phyloP scores from a whole-genome alignment of 2,329 filamentous ascomycete species.

The Aureobasidium zeae region DNA sequence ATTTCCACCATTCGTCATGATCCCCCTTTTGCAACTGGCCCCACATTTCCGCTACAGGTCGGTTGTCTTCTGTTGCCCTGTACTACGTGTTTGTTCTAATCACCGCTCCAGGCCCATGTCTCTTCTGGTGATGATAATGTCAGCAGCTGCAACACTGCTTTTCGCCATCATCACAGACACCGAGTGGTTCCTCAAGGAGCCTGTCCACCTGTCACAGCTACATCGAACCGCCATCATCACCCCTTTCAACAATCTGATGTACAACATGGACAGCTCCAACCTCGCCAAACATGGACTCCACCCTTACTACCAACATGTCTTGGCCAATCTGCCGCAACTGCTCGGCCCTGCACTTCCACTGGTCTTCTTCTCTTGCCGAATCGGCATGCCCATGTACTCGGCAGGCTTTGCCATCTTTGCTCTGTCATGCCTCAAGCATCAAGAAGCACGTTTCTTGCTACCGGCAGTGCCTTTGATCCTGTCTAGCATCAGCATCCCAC shows the following conservation, averaged over 20 bases:
- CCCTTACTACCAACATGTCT: constrained; percentile 43
- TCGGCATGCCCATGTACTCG: constrained; percentile 58
- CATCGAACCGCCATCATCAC: constrained; percentile 45
- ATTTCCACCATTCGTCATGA: constrained; percentile 82
- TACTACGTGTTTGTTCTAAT: constrained; percentile 8
- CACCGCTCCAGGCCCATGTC: constrained; percentile 40
- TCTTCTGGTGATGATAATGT: constrained; percentile 54
- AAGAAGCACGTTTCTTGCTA: constrained; percentile 69
- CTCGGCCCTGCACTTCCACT: constrained; percentile 44
- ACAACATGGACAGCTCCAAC: constrained; percentile 41
- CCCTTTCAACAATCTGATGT: constrained; percentile 44
- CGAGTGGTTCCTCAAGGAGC: constrained; percentile 59
- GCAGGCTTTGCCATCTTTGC: constrained; percentile 62
- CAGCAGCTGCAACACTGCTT: constrained; percentile 59
- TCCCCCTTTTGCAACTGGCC: constrained; percentile 74
- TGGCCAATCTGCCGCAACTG: constrained; percentile 44
- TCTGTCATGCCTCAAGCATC: constrained; percentile 66
- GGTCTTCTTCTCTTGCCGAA: constrained; percentile 40
- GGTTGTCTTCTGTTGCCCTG: constrained; percentile 25
- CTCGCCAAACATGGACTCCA: constrained; percentile 46
- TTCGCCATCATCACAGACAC: constrained; percentile 77
- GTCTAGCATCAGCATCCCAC: constrained; percentile 61
- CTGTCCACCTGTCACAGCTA: constrained; percentile 56
- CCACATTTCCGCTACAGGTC: constrained; percentile 78
- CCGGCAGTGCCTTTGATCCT: constrained; percentile 69